Base-by-base conservation (phyloP, 805 yeast species). In the Sugiyamaella lignohabitans region DNA sequence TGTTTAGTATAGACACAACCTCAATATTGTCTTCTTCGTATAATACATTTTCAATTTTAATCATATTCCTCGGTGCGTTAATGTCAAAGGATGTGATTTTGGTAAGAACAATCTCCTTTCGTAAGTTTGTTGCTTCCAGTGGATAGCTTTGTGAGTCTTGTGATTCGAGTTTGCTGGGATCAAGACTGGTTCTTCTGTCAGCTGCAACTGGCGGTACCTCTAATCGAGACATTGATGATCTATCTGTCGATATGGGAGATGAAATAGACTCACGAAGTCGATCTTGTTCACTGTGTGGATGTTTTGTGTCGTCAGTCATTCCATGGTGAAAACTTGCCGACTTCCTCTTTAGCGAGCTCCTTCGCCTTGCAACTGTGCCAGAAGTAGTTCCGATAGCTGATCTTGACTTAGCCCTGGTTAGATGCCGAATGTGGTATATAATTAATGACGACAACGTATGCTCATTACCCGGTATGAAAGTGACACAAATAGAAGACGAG, bases 51-150 rank as follows among this genome's bases (percentile, higher is more conserved):
- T 17, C 10, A 10, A 35, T 17, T 14, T 10, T 10, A 16, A 35
- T 16, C 14, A 8, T 8, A 27, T 27, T 27, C 14, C 11, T 8
- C 14, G 32, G 8, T 8, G 38, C 18, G 10, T 10, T 10, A 5
- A 35, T 10, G 10, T 16, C 18, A 20, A 20, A 22, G n/a, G 43
- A 35, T 24, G 29, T 21, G 19, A 44, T 38, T 20, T 38, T 16
- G 27, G 47, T 78, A 50, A 86, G 65, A n/a, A 82, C 80, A 56
- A 82, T 73, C 60, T 87, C 95, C 54, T 83, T 85, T 35, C 79
- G 66, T 19, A 77, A 60, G 3, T 60, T 16, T 16, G 38, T 53
- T 4, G 32, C 11, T 27, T 27, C 32, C n/a, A n/a, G n/a, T n/a
- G n/a, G n/a, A n/a, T n/a, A n/a, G n/a, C n/a, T n/a, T n/a, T n/a